A percentile compares a stretch with the other conserved stretches of the same genome.
phyloP scores from a whole-genome alignment of 805 yeast genomes.

The Myxozyma neotropica region DNA sequence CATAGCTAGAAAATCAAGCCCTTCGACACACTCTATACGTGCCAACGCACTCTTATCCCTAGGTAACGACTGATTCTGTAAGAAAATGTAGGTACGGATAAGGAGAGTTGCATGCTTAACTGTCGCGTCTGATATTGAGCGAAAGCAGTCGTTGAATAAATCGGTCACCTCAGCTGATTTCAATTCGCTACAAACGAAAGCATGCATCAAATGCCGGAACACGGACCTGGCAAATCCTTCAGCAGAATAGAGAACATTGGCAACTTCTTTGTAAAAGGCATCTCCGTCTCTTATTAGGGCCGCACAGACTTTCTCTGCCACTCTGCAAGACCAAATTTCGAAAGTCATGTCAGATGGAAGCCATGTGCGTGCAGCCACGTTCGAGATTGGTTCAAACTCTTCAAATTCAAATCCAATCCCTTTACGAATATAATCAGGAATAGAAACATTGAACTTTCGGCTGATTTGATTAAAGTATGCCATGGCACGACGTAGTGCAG shows the following conservation, averaged over 20 bases:
- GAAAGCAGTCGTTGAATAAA: slow-evolving; percentile 14
- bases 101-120: slow-evolving; percentile 19
- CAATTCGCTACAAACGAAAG: not conserved
- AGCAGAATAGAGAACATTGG: not conserved
- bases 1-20: slow-evolving; percentile 33
- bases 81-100: slow-evolving; percentile 23
- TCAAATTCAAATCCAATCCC: not conserved
- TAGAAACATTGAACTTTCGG: not conserved
- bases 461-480: not conserved
- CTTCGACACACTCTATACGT: slow-evolving; percentile 28
- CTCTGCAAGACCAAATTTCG: slow-evolving; percentile 9
- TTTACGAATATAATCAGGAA: not conserved
- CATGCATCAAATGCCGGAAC: slow-evolving; percentile 12
- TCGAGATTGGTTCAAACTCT: not conserved
- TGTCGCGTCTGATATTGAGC: slow-evolving; percentile 5
- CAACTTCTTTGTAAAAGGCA: slow-evolving; percentile 1
- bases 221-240: slow-evolving; percentile 14
- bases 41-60: slow-evolving; percentile 29
- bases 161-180: slow-evolving; percentile 1
- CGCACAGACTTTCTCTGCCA: not conserved
- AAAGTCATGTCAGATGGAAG: slow-evolving; percentile 2
- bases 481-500: not conserved
- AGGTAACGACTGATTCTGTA: slow-evolving; percentile 14
- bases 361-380: no score
- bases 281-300: not conserved